Percentiles rank a stretch among this genome's conserved stretches.
phyloP scores from a whole-genome alignment of 805 yeast species.

The Yamadazyma nakazawae region DNA sequence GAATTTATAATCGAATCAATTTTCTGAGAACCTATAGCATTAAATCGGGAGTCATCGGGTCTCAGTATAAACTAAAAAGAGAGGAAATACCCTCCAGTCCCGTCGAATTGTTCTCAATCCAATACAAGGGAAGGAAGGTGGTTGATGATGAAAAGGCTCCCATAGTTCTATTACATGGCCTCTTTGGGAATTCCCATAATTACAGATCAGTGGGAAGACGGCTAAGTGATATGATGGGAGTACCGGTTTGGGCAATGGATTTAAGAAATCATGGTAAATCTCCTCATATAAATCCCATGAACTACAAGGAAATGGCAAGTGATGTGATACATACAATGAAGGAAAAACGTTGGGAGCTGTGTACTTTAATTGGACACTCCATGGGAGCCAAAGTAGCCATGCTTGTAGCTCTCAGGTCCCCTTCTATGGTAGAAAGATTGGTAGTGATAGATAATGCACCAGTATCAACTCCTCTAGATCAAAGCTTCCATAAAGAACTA shows the following conservation, averaged over 20 bases:
- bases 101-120: background rate
- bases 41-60: background rate
- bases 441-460: conserved; percentile 53
- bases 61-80: background rate
- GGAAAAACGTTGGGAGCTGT: conserved; percentile 16
- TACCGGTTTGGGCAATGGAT: conserved; percentile 44
- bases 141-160: conserved; percentile 6
- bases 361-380: conserved; percentile 47
- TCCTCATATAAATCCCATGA: conserved; percentile 41
- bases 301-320: conserved; percentile 40
- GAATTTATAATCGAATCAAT: background rate
- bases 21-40: background rate
- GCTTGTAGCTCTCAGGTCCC: conserved; percentile 39
- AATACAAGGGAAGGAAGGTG: conserved; percentile 11
- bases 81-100: background rate
- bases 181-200: conserved; percentile 48
- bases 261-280: conserved; percentile 56
- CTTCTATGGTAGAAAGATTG: conserved; percentile 37
- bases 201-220: conserved; percentile 38
- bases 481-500: conserved; percentile 32
- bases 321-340: conserved; percentile 41
- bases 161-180: conserved; percentile 53
- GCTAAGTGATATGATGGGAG: conserved; percentile 26
- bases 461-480: conserved; percentile 25
- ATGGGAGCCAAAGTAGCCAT: conserved; percentile 62